Base-by-base conservation (phyloP, 306 rosid species). In the Argentina anserina region DNA sequence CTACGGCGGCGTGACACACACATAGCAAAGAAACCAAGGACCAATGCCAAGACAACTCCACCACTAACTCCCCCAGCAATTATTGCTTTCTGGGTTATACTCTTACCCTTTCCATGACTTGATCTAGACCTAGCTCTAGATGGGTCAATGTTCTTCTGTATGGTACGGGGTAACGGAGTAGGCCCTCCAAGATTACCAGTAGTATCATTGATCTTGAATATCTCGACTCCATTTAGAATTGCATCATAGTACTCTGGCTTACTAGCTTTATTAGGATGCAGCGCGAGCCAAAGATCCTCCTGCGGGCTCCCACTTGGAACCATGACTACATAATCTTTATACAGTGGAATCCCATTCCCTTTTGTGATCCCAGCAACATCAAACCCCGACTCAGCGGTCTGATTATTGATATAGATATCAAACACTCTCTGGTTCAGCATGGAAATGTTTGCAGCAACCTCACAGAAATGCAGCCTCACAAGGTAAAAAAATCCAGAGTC, bases 391-490 rank as follows among this genome's bases (percentile, higher is more conserved):
- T 18, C 3, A 47, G 96, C 97, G 36, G 97, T 94, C 76, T 90
- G 88, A 72, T 91, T 95, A 46, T 65, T 65, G 75, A 95, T 77
- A 78, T 72, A 88, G 65, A 91, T 83, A 65, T 85, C 55, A 55
- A 95, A 95, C 50, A 87, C 96, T 70, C 91, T 86, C 66, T 91
- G 89, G 80, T 95, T 88, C 9, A 14, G 0, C 71, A 60, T 70
- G 42, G 81, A 79, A 29, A 95, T 78, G 64, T 46, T 79, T 5
- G 75, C 14, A 1, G 83, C 36, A 42, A 82, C 80, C 86, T 95
- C 99, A 73, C 97, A 92, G 75, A 95, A 91, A 79, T 95, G 97
- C 55, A 95, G 97, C 80, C 99, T 84, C 71, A 90, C 97, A 70
- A 95, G 88, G 89, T 91, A 91, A 23, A 71, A 74, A 81, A 91